Conservation (phyloP, 306 rosid genomes). For the Luffa acutangula region DNA sequence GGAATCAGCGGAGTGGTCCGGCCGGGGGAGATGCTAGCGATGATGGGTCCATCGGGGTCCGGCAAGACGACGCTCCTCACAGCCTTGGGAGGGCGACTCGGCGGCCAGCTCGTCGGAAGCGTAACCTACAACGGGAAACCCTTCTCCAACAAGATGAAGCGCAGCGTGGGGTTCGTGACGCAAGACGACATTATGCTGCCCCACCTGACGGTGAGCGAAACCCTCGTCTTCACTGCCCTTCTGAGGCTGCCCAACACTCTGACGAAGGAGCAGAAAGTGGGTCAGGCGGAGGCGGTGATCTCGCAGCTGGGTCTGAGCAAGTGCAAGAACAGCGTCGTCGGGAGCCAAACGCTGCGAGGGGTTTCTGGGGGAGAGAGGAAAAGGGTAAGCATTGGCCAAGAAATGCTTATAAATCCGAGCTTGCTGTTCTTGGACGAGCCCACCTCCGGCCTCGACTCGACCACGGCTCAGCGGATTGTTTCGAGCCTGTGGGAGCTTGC, state of each 20-base stretch:
- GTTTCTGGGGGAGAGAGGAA: constrained; percentile 78
- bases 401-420: constrained; percentile 60
- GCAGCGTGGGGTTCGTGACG: constrained; percentile 60
- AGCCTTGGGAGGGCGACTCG: constrained; percentile 56
- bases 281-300: constrained; percentile 32
- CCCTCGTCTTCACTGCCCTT: constrained; percentile 63
- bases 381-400: constrained; percentile 80
- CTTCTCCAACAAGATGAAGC: constrained; percentile 38
- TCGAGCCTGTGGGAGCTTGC: constrained; percentile 55
- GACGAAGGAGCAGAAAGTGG: constrained; percentile 25
- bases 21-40: constrained; percentile 69
- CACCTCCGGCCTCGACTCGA: constrained; percentile 73
- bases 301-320: constrained; percentile 43
- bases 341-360: constrained; percentile 35
- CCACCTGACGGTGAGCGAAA: constrained; percentile 45
- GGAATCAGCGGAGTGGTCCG: constrained; percentile 46
- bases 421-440: constrained; percentile 73
- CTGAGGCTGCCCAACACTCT: constrained; percentile 45
- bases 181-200: constrained; percentile 42
- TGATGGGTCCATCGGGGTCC: constrained; percentile 84
- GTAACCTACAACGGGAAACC: constrained; percentile 32
- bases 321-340: constrained; percentile 48
- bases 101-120: constrained; percentile 29
- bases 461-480: constrained; percentile 64
- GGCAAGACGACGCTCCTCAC: constrained; percentile 77